Evolutionary conservation across 768 basidiomycete genomes (phyloP).

Genomic region (Fomitopsis serialis): DNA sequence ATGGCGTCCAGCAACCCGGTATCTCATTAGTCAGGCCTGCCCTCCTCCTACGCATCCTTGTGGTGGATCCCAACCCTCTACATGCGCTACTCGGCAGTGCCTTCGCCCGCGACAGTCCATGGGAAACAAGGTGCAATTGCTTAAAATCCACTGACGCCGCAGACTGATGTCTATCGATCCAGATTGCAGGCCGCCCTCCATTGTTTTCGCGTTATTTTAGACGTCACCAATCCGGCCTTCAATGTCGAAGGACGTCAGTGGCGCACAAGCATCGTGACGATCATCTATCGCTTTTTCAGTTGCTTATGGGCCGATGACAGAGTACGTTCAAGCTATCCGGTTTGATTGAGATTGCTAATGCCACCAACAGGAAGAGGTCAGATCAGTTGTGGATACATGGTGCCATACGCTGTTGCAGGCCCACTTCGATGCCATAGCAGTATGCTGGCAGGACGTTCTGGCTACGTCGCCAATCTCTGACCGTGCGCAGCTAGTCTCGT

Average conservation of each 20-base stretch:
- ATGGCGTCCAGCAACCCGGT: constrained; percentile 53
- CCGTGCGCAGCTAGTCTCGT: constrained; percentile 51
- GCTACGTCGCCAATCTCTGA: constrained; percentile 50
- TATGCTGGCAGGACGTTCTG: constrained; percentile 64
- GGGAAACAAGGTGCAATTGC: constrained; percentile 44
- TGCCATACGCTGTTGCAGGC: constrained; percentile 56
- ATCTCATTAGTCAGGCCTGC: constrained; percentile 48
- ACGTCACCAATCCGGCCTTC: constrained; percentile 60
- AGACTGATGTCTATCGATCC: background rate
- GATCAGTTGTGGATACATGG: constrained; percentile 52
- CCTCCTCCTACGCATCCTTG: constrained; percentile 52
- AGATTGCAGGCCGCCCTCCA: constrained; percentile 50
- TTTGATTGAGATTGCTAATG: background rate
- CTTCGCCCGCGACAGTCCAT: constrained; percentile 31
- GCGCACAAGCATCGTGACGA: constrained; percentile 52
- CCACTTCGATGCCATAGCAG: constrained; percentile 59
- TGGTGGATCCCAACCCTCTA: constrained; percentile 62
- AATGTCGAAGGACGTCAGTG: constrained; percentile 61
- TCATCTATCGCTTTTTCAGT: constrained; percentile 58
- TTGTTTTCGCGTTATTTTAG: constrained; percentile 61
- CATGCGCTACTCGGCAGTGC: constrained; percentile 40
- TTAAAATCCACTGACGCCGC: background rate
- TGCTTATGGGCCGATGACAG: constrained; percentile 59
- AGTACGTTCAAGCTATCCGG: constrained; percentile 30
- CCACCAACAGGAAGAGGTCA: constrained; percentile 57